A percentile compares a stretch with the other conserved stretches of the same genome.
These are phyloP conservation scores for Parastagonospora nodorum DNA, from an alignment of 2,329 filamentous ascomycete genomes.

Conservation along the genomic window DNA sequence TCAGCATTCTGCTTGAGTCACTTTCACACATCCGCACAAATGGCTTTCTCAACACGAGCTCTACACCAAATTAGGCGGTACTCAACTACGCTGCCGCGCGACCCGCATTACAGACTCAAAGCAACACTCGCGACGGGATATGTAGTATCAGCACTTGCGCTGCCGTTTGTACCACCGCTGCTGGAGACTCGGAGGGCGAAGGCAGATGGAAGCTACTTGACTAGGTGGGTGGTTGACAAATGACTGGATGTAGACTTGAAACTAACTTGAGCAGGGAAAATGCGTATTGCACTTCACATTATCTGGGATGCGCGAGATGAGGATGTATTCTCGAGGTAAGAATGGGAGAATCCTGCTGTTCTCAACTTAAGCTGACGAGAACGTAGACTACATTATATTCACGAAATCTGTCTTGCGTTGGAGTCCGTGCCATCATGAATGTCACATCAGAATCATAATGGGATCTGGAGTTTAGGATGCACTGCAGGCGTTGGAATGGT, in stretches of 20 bases:
- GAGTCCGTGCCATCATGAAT: no score
- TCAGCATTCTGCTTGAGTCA: no score
- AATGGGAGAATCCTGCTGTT: not conserved
- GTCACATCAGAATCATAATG: not conserved
- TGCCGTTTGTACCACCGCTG: conserved; percentile 48
- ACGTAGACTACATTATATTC: no score
- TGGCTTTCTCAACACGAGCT: conserved; percentile 40
- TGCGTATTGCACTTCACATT: conserved; percentile 33
- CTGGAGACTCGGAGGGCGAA: conserved; percentile 44
- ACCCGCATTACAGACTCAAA: conserved; percentile 44
- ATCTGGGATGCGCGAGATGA: conserved; percentile 32
- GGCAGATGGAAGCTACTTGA: conserved; percentile 45
- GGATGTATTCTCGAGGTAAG: not conserved
- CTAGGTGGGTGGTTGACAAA: conserved; percentile 32
- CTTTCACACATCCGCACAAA: conserved; percentile 13
- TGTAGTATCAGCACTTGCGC: conserved; percentile 44
- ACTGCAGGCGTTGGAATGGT: conserved; percentile 1
- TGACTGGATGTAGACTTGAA: not conserved
- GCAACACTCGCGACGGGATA: conserved; percentile 45
- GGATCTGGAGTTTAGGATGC: not conserved
- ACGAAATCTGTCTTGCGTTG: no score
- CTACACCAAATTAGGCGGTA: conserved; percentile 42
- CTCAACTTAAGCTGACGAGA: no score
- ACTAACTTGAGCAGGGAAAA: conserved; percentile 26
- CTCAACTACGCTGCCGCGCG: conserved; percentile 40